Evolutionary conservation across 257 asterid species (phyloP).

Genomic region (Prunella vulgaris): DNA sequence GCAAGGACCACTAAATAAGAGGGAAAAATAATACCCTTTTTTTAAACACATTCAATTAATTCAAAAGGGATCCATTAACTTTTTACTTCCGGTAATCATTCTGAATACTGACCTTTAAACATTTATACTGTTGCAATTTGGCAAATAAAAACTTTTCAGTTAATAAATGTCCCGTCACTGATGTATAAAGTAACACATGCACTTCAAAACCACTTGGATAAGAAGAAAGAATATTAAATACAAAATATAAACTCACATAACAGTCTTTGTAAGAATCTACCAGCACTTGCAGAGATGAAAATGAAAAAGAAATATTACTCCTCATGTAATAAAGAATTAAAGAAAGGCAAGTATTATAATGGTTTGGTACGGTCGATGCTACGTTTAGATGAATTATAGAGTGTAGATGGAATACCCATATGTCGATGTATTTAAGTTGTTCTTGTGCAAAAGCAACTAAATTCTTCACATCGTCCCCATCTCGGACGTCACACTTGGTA

Average conservation of each 20-base stretch:
- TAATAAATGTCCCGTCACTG: neutral
- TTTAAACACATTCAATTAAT: neutral
- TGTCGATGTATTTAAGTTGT: constrained; percentile 64
- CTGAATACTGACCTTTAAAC: neutral
- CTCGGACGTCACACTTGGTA: constrained; percentile 78
- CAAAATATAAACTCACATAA: neutral
- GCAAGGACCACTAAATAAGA: neutral
- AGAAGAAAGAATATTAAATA: neutral
- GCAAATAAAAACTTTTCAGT: neutral
- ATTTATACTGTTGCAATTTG: neutral
- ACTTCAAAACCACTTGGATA: neutral
- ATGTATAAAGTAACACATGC: neutral
- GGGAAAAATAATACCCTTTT: neutral
- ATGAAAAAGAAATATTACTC: no score
- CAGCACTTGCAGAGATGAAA: neutral
- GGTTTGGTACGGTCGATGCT: neutral
- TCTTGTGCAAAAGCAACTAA: constrained; percentile 75
- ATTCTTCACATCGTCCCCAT: constrained; percentile 63
- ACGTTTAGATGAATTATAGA: neutral
- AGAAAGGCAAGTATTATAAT: neutral
- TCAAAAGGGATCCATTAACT: neutral
- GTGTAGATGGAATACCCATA: constrained; percentile 63
- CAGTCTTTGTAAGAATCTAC: neutral
- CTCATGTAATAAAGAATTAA: neutral
- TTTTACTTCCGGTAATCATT: neutral